phyloP scores from a whole-genome alignment of 78 protist species.

The Protostelium mycophagum region DNA sequence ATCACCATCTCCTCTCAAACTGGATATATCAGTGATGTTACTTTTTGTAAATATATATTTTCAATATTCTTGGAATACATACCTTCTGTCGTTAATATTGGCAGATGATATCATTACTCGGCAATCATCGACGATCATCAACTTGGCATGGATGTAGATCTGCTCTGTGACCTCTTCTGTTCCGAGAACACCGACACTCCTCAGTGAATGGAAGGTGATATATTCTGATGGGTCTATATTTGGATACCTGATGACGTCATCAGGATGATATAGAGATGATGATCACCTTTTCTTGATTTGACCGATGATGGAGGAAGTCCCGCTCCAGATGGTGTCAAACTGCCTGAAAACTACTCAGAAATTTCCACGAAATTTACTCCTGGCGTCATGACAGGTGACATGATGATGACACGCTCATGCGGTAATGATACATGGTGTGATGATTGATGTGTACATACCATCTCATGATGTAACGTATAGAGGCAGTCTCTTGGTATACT shows the following conservation, averaged over 20 bases:
- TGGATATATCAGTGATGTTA: slow-evolving; percentile 12
- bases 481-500: not conserved
- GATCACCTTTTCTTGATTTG: slow-evolving; percentile 26
- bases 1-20: slow-evolving; percentile 48
- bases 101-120: slow-evolving; percentile 72
- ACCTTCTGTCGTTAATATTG: slow-evolving; percentile 79
- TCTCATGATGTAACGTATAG: not conserved
- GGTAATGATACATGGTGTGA: slow-evolving; percentile 12
- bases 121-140: slow-evolving; percentile 80
- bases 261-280: slow-evolving; percentile 7
- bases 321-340: slow-evolving; percentile 12
- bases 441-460: not conserved
- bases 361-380: no score
- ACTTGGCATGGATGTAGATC: slow-evolving; percentile 82
- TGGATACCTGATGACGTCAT: not conserved
- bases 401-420: slow-evolving; percentile 40
- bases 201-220: slow-evolving; percentile 47
- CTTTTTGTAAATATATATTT: not conserved
- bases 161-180: slow-evolving; percentile 55
- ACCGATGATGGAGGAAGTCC: slow-evolving; percentile 19
- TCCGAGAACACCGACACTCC: slow-evolving; percentile 48
- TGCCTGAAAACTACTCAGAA: slow-evolving; percentile 20
- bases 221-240: slow-evolving; percentile 13
- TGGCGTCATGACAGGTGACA: slow-evolving; percentile 30
- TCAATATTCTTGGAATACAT: not conserved